Percentiles rank a stretch among this genome's conserved stretches.
Evolutionary conservation across 495 filamentous ascomycete species (phyloP).

Genomic region (Daldinia decipiens): DNA sequence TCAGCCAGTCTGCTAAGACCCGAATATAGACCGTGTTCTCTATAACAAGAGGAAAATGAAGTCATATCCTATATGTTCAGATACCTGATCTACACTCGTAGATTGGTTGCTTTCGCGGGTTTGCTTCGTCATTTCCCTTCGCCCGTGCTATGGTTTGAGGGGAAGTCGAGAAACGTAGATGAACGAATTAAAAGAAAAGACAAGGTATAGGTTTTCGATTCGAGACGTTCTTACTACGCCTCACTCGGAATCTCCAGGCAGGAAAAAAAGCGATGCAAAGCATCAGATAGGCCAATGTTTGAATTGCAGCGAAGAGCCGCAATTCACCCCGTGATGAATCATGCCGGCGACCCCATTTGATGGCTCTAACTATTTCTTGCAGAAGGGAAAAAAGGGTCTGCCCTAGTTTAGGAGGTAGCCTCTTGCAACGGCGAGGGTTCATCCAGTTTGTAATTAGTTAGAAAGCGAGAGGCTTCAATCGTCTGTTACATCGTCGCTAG

Average conservation of each 20-base stretch:
- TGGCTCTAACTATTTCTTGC: slow-evolving; percentile 9
- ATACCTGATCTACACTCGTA: slow-evolving; percentile 10
- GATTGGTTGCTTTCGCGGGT: slow-evolving; percentile 6
- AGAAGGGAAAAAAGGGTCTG: slow-evolving; percentile 14
- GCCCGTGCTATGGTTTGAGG: slow-evolving; percentile 20
- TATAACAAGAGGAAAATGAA: slow-evolving; percentile 22
- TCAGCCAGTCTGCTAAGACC: slow-evolving; percentile 14
- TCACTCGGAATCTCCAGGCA: neutral
- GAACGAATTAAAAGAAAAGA: slow-evolving; percentile 7
- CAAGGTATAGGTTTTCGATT: slow-evolving; percentile 9
- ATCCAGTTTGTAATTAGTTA: slow-evolving; percentile 25
- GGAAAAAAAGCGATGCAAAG: slow-evolving; percentile 14
- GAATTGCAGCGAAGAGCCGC: slow-evolving; percentile 20
- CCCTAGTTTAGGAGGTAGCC: slow-evolving; percentile 24
- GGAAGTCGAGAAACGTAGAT: slow-evolving; percentile 41
- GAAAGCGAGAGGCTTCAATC: slow-evolving; percentile 32
- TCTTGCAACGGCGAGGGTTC: slow-evolving; percentile 15
- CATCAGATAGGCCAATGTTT: slow-evolving; percentile 27
- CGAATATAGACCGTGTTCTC: neutral
- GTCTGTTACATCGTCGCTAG: slow-evolving; percentile 25
- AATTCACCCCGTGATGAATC: slow-evolving; percentile 16
- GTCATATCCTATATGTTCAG: slow-evolving; percentile 3
- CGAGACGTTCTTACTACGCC: slow-evolving; percentile 14
- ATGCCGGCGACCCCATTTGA: slow-evolving; percentile 15
- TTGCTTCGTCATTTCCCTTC: slow-evolving; percentile 24